Conservation (phyloP, 345 rosid genomes). For the Rhizophora mangle region DNA sequence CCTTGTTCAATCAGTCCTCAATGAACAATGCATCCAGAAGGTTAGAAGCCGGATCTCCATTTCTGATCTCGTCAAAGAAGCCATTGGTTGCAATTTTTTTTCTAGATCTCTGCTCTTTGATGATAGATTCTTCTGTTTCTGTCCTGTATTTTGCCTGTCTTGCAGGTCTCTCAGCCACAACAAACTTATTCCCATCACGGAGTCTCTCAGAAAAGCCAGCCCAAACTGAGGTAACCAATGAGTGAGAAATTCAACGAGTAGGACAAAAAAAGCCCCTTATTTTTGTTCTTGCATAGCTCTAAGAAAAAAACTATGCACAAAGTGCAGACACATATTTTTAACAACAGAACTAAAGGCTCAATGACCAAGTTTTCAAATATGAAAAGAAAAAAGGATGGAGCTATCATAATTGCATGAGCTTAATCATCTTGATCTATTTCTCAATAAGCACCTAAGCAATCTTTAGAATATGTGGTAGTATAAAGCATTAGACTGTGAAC, state of each 20-base stretch:
- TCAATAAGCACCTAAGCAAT: no score
- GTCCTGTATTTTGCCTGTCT: slow-evolving; percentile 60
- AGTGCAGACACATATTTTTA: no score
- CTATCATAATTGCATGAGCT: no score
- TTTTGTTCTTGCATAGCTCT: neutral
- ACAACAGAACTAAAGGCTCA: no score
- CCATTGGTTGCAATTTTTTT: slow-evolving; percentile 55
- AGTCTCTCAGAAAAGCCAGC: slow-evolving; percentile 84
- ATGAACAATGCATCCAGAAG: slow-evolving; percentile 57
- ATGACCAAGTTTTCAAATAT: no score
- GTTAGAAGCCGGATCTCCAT: slow-evolving; percentile 43
- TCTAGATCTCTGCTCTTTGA: slow-evolving; percentile 61
- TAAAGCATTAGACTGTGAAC: no score
- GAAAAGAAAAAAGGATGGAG: no score
- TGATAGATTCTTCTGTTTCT: slow-evolving; percentile 58
- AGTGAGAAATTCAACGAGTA: slow-evolving; percentile 8
- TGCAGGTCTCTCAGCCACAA: slow-evolving; percentile 67
- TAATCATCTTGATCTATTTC: no score
- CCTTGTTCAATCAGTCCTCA: slow-evolving; percentile 30
- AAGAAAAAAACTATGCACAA: no score
- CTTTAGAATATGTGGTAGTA: no score
- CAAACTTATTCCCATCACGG: slow-evolving; percentile 80
- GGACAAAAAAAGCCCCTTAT: neutral
- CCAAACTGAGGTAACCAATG: slow-evolving; percentile 59
- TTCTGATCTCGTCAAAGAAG: slow-evolving; percentile 57